These are phyloP conservation scores for Candida ascalaphidarum DNA, from an alignment of 805 yeast species.

Conservation along the genomic window DNA sequence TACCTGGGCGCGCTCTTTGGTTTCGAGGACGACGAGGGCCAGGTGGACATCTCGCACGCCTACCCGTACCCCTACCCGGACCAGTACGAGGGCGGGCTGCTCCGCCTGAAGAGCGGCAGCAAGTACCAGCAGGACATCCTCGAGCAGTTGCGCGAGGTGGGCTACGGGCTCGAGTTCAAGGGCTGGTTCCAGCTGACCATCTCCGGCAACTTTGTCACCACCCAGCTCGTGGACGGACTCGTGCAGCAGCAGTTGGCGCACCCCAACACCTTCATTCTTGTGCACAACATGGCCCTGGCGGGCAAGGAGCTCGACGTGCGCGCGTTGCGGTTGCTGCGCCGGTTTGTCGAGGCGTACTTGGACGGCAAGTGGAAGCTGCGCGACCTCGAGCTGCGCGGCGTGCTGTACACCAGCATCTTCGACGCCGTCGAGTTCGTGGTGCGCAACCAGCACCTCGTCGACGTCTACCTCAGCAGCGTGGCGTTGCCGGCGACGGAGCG, in stretches of 20 bases:
- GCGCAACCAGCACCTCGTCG: slow-evolving; percentile 60
- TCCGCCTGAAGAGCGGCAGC: slow-evolving; percentile 50
- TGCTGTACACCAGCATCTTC: slow-evolving; percentile 58
- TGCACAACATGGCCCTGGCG: slow-evolving; percentile 65
- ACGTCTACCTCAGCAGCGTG: slow-evolving; percentile 37
- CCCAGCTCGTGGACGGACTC: slow-evolving; percentile 60
- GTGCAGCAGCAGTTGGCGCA: slow-evolving; percentile 51
- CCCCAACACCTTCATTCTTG: slow-evolving; percentile 48
- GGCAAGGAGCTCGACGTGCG: slow-evolving; percentile 58
- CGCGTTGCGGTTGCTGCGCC: slow-evolving; percentile 59
- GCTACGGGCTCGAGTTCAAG: slow-evolving; percentile 58
- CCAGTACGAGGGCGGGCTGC: slow-evolving; percentile 55
- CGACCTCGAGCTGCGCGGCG: slow-evolving; percentile 47
- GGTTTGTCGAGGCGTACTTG: slow-evolving; percentile 47
- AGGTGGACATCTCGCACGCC: slow-evolving; percentile 46
- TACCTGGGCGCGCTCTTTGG: slow-evolving; percentile 71
- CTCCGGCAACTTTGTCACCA: slow-evolving; percentile 62
- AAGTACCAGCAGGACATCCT: slow-evolving; percentile 64
- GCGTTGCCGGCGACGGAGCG: slow-evolving; percentile 7
- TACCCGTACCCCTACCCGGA: slow-evolving; percentile 65
- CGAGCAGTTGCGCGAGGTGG: slow-evolving; percentile 50
- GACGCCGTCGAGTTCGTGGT: slow-evolving; percentile 63
- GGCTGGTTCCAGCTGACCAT: slow-evolving; percentile 77
- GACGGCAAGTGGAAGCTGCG: slow-evolving; percentile 61
- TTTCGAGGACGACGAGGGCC: slow-evolving; percentile 48